phyloP scores from a whole-genome alignment of 192 early-diverging fungal species.

The Phycomyces blakesleeanus region DNA sequence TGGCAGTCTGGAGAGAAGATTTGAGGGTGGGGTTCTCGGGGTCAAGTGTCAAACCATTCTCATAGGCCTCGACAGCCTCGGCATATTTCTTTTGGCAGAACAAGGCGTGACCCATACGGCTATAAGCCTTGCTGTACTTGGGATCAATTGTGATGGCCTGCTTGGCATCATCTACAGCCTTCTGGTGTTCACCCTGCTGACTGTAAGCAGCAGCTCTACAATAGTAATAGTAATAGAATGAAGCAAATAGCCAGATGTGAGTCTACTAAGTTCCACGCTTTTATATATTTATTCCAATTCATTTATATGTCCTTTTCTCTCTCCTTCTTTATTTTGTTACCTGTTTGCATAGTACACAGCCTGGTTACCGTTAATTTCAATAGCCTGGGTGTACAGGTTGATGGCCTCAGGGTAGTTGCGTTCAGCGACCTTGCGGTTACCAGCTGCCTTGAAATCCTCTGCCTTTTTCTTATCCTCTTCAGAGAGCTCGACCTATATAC shows the following conservation, averaged over 20 bases:
- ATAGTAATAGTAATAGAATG: no score
- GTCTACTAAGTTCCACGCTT: no score
- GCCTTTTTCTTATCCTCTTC: conserved; percentile 76
- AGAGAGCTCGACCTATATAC: conserved; percentile 14
- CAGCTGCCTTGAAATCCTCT: conserved; percentile 80
- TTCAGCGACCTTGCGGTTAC: conserved; percentile 79
- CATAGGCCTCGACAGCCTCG: conserved; percentile 87
- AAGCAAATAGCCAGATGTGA: no score
- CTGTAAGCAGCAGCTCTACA: conserved; percentile 90
- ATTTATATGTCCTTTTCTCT: not conserved
- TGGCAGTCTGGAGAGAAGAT: conserved; percentile 67
- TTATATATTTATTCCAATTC: conserved; percentile 1
- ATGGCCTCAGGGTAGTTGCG: conserved; percentile 86
- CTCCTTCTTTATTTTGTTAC: conserved; percentile 34
- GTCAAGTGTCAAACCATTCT: conserved; percentile 82
- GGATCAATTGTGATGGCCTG: conserved; percentile 83
- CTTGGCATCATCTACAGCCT: conserved; percentile 85
- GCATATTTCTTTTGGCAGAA: conserved; percentile 82
- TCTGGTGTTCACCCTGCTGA: conserved; percentile 80
- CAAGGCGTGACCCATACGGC: conserved; percentile 89
- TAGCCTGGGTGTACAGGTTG: conserved; percentile 86
- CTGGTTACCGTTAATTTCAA: conserved; percentile 74
- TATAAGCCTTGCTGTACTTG: conserved; percentile 89
- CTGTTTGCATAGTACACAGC: conserved; percentile 98
- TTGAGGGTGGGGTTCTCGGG: conserved; percentile 80